Percentiles rank a stretch among this genome's conserved stretches.
phyloP scores from a whole-genome alignment of 1,284 basidiomycete species.

The Tetrapyrgos nigripes region DNA sequence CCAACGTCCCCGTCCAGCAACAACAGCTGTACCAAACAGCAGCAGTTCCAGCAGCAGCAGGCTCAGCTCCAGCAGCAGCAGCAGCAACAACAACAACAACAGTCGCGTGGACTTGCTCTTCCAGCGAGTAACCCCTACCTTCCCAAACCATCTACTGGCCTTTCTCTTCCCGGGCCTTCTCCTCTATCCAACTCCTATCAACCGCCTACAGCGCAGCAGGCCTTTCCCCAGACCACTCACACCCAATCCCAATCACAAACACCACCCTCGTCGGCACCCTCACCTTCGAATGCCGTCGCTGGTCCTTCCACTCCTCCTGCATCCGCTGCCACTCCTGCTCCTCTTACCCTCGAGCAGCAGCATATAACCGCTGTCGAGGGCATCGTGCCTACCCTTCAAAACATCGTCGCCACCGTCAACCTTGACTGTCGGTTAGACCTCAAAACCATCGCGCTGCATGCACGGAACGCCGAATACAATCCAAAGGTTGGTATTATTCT shows the following conservation, averaged over 20 bases:
- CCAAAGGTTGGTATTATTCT: constrained; percentile 89
- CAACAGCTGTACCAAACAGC: constrained; percentile 51
- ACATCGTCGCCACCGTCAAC: constrained; percentile 99
- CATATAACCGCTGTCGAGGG: constrained; percentile 95
- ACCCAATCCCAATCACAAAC: constrained; percentile 37
- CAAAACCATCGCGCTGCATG: constrained; percentile 98
- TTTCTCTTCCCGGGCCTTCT: constrained; percentile 56
- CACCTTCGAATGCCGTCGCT: constrained; percentile 19
- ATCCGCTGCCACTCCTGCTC: constrained; percentile 43
- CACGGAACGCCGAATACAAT: constrained; percentile 99
- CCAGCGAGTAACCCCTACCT: constrained; percentile 16
- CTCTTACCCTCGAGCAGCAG: constrained; percentile 85
- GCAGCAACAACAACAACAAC: constrained; percentile 43
- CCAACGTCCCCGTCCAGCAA: constrained; percentile 53
- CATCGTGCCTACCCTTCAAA: constrained; percentile 94
- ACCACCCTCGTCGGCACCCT: constrained; percentile 35
- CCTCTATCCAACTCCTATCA: constrained; percentile 49
- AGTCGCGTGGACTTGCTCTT: constrained; percentile 31
- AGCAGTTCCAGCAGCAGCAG: constrained; percentile 48
- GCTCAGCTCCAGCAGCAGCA: constrained; percentile 44
- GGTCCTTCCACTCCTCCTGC: constrained; percentile 42
- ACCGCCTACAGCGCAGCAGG: constrained; percentile 38
- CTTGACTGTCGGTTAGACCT: constrained; percentile 96
- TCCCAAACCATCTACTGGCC: constrained; percentile 25
- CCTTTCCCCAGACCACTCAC: constrained; percentile 26